Base-by-base conservation (phyloP, 2,329 filamentous ascomycete species). In the Onygenales sp. region DNA sequence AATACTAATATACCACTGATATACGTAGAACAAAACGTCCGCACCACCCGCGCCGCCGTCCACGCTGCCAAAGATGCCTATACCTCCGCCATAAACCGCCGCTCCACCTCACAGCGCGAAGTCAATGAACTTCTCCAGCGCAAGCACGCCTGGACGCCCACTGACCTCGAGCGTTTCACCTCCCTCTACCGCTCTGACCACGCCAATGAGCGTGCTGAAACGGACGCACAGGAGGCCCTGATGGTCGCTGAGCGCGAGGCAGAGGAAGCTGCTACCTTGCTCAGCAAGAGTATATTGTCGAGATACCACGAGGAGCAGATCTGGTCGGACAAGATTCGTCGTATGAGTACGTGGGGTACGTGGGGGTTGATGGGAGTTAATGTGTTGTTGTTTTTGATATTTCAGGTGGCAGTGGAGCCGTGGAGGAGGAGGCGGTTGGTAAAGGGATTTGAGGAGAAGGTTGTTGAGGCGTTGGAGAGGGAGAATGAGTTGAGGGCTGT, bases 231-330 rank as follows among this genome's bases (percentile, higher is more conserved):
- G 59, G 83, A 87, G 54, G 77, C 79, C 11, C 78, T 97, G 31
- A 83, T 83, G 13, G 79, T 83, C 55, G 84, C 88, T 2, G 93
- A 98, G 73, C 79, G 81, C 44, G 82, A 88, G 56, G 83, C 94
- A 56, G 87, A 95, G 70, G 84, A 87, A 57, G 80, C 90, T 0
- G 81, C 84, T 52, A 81, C 84, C 51, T 81, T 84, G 62, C 75
- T 98, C 52, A 92, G 87, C 66, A 84, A 86, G 57, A 84, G 85
- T 49, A 96, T 97, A 62, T 76, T 96, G 50, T 87, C 87, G 57
- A 83, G 94, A 56, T 98, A 98, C 70, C 93, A 98, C 69, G 93
- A 98, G 73, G 93, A 98, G 74, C 93, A 98, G 74, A 94, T 98
- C 53, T 98, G 93, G 93, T 95, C 88, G 65, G 93, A 98, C 68